phyloP scores from a whole-genome alignment of 768 basidiomycete species.

The Tylopilus plumbeoviolaceoides region DNA sequence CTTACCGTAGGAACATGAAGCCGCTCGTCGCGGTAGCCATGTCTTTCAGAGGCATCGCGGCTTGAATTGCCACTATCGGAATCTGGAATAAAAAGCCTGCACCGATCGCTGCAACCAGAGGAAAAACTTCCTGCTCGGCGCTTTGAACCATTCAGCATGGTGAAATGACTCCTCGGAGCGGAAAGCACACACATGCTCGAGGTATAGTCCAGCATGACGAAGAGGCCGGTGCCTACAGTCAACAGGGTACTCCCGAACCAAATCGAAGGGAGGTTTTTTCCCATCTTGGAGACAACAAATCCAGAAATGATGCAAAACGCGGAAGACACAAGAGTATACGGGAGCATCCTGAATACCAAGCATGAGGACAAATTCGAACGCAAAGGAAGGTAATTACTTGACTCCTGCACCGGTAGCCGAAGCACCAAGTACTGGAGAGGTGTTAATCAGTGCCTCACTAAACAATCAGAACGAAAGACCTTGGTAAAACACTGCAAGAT shows the following conservation, averaged over 20 bases:
- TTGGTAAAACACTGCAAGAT: constrained; percentile 76
- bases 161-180: not conserved
- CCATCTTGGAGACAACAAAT: constrained; percentile 51
- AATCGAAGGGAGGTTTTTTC: constrained; percentile 56
- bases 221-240: constrained; percentile 63
- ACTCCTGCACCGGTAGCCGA: constrained; percentile 69
- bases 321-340: constrained; percentile 61
- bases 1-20: constrained; percentile 63
- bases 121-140: constrained; percentile 57
- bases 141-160: constrained; percentile 29
- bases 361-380: not conserved
- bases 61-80: constrained; percentile 71
- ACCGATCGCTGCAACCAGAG: constrained; percentile 60
- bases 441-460: not conserved
- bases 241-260: constrained; percentile 60
- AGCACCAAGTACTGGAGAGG: constrained; percentile 50
- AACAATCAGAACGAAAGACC: constrained; percentile 4
- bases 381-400: constrained; percentile 49
- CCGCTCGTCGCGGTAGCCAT: constrained; percentile 81
- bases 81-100: constrained; percentile 61
- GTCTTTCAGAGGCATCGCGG: constrained; percentile 80
- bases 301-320: constrained; percentile 54
- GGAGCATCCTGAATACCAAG: constrained; percentile 52
- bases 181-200: constrained; percentile 42
- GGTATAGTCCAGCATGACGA: constrained; percentile 59